Evolutionary conservation across 75 land plant genomes (phyloP), one percentile per base, ranked within the genome.

Genomic region (Ceratopteris richardii): DNA sequence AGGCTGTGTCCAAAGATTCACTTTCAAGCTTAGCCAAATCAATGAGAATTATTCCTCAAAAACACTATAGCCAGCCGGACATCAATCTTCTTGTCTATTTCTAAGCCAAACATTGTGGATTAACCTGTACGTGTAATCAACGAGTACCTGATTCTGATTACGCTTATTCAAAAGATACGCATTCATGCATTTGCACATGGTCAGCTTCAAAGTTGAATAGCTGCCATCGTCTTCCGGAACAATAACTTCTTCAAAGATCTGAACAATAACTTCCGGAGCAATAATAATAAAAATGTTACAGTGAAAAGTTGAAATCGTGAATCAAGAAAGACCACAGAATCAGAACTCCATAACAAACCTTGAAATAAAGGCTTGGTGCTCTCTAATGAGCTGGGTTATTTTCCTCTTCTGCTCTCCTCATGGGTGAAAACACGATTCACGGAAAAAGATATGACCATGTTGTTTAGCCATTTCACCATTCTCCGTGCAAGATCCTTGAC

Each of bases 351-450:
- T n/a, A 17, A 7, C 4, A 46, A 24, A 90, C 99, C 97, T 87
- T 90, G 9, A 85, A 80, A 62, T 95, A 95, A 43, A 80, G 87
- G 65, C 99, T 75, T 51, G 99, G 99, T 39, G 84, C 76, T 9
- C 99, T 66, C 59, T 95, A 95, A 53, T 95, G 97, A 23, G 99
- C 87, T 27, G 99, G 99, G 48, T 95, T 90, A 51, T 44, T 67
- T 78, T 84, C 18, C 97, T 63, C 77, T 95, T 87, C 43, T 64
- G 77, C 63, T 90, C 99, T 52, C 97, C 99, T 67, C 97, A 95
- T 54, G 87, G 99, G 60, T 90, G 92, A 56, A 90, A 95, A 63
- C 99, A 95, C 29, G 99, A 95, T 64, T 95, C 99, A 33, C 99
- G 78, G 62, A 95, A 90, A 68, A 95, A 95, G 27, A 95, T 72